Base-by-base conservation (phyloP, 2,329 filamentous ascomycete species). In the Calonectria naviculata region DNA sequence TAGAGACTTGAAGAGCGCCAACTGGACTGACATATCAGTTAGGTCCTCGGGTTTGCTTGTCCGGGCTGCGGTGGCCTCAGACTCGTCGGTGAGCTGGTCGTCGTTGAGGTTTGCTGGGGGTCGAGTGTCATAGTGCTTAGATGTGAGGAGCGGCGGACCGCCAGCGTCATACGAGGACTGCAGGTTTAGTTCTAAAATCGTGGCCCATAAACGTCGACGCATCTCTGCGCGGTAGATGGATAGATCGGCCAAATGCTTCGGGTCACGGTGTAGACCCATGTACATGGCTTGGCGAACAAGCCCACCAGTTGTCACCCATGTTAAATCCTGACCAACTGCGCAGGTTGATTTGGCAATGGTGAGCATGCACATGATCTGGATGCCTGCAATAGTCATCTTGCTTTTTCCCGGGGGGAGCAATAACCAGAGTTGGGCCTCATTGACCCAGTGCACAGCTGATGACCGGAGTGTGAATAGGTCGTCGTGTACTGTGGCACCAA, bases 231-330 rank as follows among this genome's bases (percentile, higher is more conserved):
- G 83, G 41, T 88, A 84, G 0, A 81, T 75, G 2, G 86, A 84
- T 83, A 89, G 87, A 24, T 84, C 82, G 8, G 84, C 83, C 5
- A 90, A 84, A 68, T 85, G 81, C 34, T 81, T 83, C 0, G 90
- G 89, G 67, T 91, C 90, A 1, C 88, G 85, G 76, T 92, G 89
- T 7, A 91, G 81, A 4, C 90, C 89, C 84, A 91, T 90, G 66
- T 85, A 85, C 76, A 91, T 87, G 64, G 89, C 90, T 9, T 84
- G 85, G 13, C 89, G 83, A n/a, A 90, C 70, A 13, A 91, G 71
- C 0, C 83, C 79, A 0, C 89, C 89, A 0, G 85, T 82, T 2
- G 86, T 83, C 36, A 89, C 84, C 88, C 88, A 91, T 1, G 84
- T 82, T 5, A 90, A 76, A 71, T 91, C 89, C 6, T 84, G 84